Evolutionary conservation across 202 grass and related monocot genomes (phyloP), one percentile per base, ranked within the genome.

Genomic region (Schoenoplectus tabernaemontani): DNA sequence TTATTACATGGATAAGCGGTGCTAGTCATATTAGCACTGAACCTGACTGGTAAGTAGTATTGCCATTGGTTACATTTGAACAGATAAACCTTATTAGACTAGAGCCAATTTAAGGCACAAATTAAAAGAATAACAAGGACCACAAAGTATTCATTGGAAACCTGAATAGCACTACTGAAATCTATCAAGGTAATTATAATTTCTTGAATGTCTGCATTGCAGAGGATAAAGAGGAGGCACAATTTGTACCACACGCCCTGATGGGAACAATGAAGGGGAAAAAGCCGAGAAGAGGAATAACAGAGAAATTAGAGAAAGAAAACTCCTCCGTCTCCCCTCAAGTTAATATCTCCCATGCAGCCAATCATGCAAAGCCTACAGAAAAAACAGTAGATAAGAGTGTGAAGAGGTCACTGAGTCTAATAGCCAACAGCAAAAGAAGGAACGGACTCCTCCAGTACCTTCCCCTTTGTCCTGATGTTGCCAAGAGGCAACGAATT

Each of bases 381-480:
- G 57, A 19, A 80, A 80, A 65, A 22, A 19, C 10, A 9, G 26
- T 87, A 64, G 87, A 92, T 76, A 81, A 76, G 70, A 82, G 83
- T n/a, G 61, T 87, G 53, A 17, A 53, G 19, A 91, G 72, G 66
- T 87, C 86, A 32, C 64, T 96, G 4, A 90, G 88, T 39, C 36
- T 77, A 64, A 87, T 96, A 79, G 8, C 46, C 19, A 36, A 81
- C n/a, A 57, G 76, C 20, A 11, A 62, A 50, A 83, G 90, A 84
- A 86, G 93, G 76, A 88, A 73, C 56, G 39, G 80, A 43, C 48
- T 96, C 2, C 10, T 89, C 23, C 70, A 82, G 24, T 96, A 82
- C 79, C 73, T 96, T 6, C 17, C 28, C 46, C 58, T 59, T 78
- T 10, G 19, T 8, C 20, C n/a, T 58, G 34, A 44, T 42, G 36